Conservation (phyloP, 805 yeast genomes). For the Ogataea trehaloabstinens region DNA sequence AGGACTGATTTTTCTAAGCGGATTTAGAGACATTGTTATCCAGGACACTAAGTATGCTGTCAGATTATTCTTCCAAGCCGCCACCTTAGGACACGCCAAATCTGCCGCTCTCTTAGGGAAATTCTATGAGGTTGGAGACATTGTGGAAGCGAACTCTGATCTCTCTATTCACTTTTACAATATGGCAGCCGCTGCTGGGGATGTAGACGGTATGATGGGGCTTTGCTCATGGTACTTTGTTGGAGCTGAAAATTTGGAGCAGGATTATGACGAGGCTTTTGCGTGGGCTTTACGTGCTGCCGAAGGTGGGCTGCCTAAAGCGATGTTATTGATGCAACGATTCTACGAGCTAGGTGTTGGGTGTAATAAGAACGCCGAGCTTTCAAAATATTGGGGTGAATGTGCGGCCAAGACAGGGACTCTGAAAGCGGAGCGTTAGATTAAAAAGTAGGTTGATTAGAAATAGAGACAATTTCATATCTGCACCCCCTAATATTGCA, state of each 20-base stretch:
- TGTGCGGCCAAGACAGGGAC: slow-evolving; percentile 52
- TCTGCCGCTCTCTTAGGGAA: slow-evolving; percentile 79
- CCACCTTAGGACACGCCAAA: slow-evolving; percentile 80
- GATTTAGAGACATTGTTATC: slow-evolving; percentile 83
- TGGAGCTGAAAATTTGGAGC: slow-evolving; percentile 83
- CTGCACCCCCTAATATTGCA: no score
- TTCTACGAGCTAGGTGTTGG: slow-evolving; percentile 89
- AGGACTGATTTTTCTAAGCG: slow-evolving; percentile 78
- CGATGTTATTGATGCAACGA: slow-evolving; percentile 80
- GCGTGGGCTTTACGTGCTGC: slow-evolving; percentile 96
- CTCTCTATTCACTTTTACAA: slow-evolving; percentile 91
- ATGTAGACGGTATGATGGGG: slow-evolving; percentile 86
- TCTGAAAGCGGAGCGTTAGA: slow-evolving; percentile 22
- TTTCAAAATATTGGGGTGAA: slow-evolving; percentile 72
- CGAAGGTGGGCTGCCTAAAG: slow-evolving; percentile 66
- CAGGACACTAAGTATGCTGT: slow-evolving; percentile 82
- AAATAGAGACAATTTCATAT: no score
- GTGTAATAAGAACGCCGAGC: slow-evolving; percentile 53
- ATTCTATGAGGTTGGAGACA: slow-evolving; percentile 78
- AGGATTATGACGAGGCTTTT: slow-evolving; percentile 81
- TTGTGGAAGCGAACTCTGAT: slow-evolving; percentile 74
- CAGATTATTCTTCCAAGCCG: slow-evolving; percentile 83
- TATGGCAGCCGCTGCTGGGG: slow-evolving; percentile 85
- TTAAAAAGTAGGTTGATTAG: not conserved
- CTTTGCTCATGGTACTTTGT: slow-evolving; percentile 96